phyloP scores from a whole-genome alignment of 352 stramenopile species.

The Globisporangium ultimum region DNA sequence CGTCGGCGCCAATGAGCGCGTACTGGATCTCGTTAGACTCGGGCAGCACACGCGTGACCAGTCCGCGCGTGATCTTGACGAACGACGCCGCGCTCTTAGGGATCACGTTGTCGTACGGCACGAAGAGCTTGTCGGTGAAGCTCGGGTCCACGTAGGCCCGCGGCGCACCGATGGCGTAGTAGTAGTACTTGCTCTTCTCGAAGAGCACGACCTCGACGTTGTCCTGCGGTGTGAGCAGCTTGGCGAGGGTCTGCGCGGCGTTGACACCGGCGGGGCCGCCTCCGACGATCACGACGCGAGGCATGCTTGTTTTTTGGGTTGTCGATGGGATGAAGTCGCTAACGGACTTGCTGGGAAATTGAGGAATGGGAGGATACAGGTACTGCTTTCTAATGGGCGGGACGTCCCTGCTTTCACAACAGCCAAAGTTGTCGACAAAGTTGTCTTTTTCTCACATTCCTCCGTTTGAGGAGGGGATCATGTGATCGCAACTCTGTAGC shows the following conservation, averaged over 20 bases:
- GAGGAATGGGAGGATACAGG: too few species aligned
- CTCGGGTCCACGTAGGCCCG: slow-evolving; percentile 48
- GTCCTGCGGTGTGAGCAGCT: slow-evolving; percentile 29
- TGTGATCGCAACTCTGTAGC: too few species aligned
- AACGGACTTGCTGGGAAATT: too few species aligned
- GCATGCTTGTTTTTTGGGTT: not conserved
- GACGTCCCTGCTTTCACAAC: too few species aligned
- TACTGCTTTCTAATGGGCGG: too few species aligned
- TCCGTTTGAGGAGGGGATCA: too few species aligned
- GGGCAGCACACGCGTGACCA: not conserved
- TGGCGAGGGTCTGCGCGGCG: slow-evolving; percentile 34
- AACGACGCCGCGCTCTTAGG: slow-evolving; percentile 4
- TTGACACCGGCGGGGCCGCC: slow-evolving; percentile 51
- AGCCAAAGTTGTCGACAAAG: too few species aligned
- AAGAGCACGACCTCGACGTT: slow-evolving; percentile 48
- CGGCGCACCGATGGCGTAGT: slow-evolving; percentile 40
- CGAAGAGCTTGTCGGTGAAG: slow-evolving; percentile 57
- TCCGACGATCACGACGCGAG: slow-evolving; percentile 53
- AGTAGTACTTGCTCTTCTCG: slow-evolving; percentile 53
- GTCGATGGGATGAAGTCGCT: too few species aligned
- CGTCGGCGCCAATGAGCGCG: too few species aligned
- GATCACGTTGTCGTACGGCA: slow-evolving; percentile 64
- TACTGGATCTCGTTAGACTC: not conserved
- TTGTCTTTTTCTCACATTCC: too few species aligned
- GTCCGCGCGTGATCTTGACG: slow-evolving; percentile 5